Evolutionary conservation across 345 rosid genomes (phyloP), one percentile per base, ranked within the genome.

Genomic region (Excoecaria agallocha): DNA sequence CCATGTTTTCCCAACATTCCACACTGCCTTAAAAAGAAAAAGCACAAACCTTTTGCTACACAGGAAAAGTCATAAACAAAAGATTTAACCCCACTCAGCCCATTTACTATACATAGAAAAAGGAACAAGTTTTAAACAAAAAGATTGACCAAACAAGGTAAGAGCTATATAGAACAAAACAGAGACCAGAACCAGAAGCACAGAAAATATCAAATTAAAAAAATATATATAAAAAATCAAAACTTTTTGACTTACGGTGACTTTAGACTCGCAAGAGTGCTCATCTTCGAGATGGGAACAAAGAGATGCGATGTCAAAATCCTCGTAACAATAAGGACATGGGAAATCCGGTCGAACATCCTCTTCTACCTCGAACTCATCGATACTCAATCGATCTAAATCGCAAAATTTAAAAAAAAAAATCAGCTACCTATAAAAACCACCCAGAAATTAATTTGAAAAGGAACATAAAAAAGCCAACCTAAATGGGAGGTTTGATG

Each of bases 271-370:
- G 82, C 78, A 82, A 6, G 90, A 79, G 76, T 87, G 91, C 72
- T 87, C 89, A 54, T 87, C 91, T 82, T 85, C 91, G 71, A 85
- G 91, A 75, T 87, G 89, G 20, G 86, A 85, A 74, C 91, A 85
- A 13, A 87, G 77, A 57, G 91, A 87, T 3, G 82, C 81, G 64
- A 82, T 79, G 65, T 87, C 91, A 56, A 85, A 85, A 82, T 87
- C 91, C 79, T 85, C 91, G 74, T 81, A 85, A 72, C 91, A 87
- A 43, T 85, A 87, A 6, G 91, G 89, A 57, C 91, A 87, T 3
- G 87, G 86, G 38, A 84, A 84, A 76, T 85, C 89, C 8, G 90
- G 84, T 65, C 91, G 78, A 16, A 77, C 78, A 52, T 87, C 89
- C 11, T 85, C 89, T 43, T 87, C 91, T 10, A 84, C 87, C 86